Evolutionary conservation across 2,329 filamentous ascomycete genomes (phyloP).

Genomic region (Alternaria atra): DNA sequence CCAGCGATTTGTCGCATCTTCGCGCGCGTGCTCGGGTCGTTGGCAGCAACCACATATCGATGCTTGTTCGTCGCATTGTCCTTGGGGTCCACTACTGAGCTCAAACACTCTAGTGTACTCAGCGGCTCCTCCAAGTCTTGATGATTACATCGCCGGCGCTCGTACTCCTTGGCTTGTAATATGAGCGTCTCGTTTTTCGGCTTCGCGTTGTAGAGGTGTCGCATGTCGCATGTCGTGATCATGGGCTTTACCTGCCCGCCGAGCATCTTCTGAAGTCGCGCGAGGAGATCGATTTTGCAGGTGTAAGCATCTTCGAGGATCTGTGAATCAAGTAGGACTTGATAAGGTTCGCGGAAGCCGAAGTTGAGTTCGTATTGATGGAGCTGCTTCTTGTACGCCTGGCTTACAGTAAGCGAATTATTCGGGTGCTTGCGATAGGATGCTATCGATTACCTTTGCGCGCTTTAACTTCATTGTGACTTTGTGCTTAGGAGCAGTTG

Average conservation of each 20-base stretch:
- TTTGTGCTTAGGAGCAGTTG: constrained; percentile 10
- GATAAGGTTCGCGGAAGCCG: constrained; percentile 92
- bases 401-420: constrained; percentile 57
- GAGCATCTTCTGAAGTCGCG: constrained; percentile 79
- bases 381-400: constrained; percentile 91
- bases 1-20: constrained; percentile 73
- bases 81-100: constrained; percentile 81
- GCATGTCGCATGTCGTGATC: constrained; percentile 83
- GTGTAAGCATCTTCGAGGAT: constrained; percentile 82
- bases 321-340: constrained; percentile 78
- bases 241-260: constrained; percentile 87
- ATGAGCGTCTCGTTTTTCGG: constrained; percentile 68
- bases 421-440: too few species aligned
- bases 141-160: constrained; percentile 81
- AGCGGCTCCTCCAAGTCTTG: constrained; percentile 77
- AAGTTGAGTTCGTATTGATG: constrained; percentile 88
- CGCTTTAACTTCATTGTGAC: constrained; percentile 46
- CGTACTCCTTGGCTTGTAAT: constrained; percentile 75
- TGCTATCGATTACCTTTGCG: constrained; percentile 31
- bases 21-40: constrained; percentile 71
- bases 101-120: constrained; percentile 73
- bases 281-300: constrained; percentile 87
- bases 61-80: constrained; percentile 75
- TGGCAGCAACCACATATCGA: constrained; percentile 79
- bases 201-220: constrained; percentile 75